phyloP scores from a whole-genome alignment of 2,329 filamentous ascomycete species.

The Lecanoromycetidae sp. region DNA sequence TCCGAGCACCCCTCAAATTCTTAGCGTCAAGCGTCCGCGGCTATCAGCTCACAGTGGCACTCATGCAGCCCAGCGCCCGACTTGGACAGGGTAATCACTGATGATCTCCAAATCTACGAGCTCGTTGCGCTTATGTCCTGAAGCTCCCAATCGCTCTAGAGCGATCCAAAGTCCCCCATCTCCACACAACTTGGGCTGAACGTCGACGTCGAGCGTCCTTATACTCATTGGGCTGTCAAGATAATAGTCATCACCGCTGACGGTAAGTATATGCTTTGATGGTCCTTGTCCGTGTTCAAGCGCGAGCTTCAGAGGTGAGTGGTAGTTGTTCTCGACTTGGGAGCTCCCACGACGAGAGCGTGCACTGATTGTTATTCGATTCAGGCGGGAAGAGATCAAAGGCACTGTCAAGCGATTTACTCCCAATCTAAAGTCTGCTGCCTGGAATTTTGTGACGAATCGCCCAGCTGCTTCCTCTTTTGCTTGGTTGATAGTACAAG shows the following conservation, averaged over 20 bases:
- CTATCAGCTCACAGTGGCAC: not conserved
- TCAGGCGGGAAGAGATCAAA: conserved; percentile 43
- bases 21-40: not conserved
- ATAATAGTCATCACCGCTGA: conserved; percentile 63
- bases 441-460: conserved; percentile 48
- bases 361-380: conserved; percentile 47
- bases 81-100: conserved; percentile 31
- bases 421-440: conserved; percentile 38
- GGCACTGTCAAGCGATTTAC: conserved; percentile 44
- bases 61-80: conserved; percentile 22
- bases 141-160: conserved; percentile 59
- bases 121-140: conserved; percentile 28
- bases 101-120: conserved; percentile 43
- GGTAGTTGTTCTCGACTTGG: conserved; percentile 22
- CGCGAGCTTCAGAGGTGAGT: conserved; percentile 52
- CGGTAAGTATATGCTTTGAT: conserved; percentile 50
- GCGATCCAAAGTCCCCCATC: conserved; percentile 62
- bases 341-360: conserved; percentile 5
- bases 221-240: conserved; percentile 55
- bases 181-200: conserved; percentile 50
- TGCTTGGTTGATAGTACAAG: conserved; percentile 48
- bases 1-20: no score
- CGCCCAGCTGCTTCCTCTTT: conserved; percentile 64
- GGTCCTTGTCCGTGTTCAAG: conserved; percentile 63
- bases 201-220: conserved; percentile 60